Base-by-base conservation (phyloP, 1,284 basidiomycete species). In the Cryptococcus jaspeensis region DNA sequence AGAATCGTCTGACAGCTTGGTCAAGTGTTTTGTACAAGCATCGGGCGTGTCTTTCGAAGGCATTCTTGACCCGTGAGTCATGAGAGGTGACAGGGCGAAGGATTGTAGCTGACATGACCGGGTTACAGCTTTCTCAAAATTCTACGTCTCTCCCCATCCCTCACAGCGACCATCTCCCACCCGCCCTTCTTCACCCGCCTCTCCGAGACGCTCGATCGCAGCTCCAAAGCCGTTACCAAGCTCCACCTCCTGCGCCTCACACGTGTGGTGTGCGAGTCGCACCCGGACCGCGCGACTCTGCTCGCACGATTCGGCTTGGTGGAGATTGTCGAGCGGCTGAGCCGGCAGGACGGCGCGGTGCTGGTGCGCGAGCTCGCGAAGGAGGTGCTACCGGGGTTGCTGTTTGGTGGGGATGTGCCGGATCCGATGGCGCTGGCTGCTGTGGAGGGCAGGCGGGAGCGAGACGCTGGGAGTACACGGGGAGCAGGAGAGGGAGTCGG, bases 1-100 rank as follows among this genome's bases (percentile, higher is more conserved):
- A 1, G 78, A 81, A 3, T 81, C 90, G 0, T 78, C 91, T 16
- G 88, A 92, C 7, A 81, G 84, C 0, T 79, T 99, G 12, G 81
- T 94, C 35, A 84, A 83, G 59, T 90, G 90, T 72, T 98, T 98
- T 74, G 87, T 90, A 46, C 84, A 86, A 4, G 87, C 91, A 22
- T 92, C 94, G 72, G 87, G 90, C 18, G 90, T 90, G 62, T 93
- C 92, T 1, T 98, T 98, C 73, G 95, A 98, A 76, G 92, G 92
- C 66, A 81, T 98, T 20, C 83, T 99, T 6, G 95, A 98, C 61
- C 92, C 92, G 12, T 76, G 50, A 63, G 72, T 63, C 25, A 42
- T 13, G 42, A 16, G 22, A 52, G 41, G 32, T 38, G 25, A 6
- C 35, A 38, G 8, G 12, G 20, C 46, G 20, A 18, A n/a, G n/a